Evolutionary conservation across 495 filamentous ascomycete species (phyloP), one percentile per base, ranked within the genome.

Genomic region (Aspergillus diversus): DNA sequence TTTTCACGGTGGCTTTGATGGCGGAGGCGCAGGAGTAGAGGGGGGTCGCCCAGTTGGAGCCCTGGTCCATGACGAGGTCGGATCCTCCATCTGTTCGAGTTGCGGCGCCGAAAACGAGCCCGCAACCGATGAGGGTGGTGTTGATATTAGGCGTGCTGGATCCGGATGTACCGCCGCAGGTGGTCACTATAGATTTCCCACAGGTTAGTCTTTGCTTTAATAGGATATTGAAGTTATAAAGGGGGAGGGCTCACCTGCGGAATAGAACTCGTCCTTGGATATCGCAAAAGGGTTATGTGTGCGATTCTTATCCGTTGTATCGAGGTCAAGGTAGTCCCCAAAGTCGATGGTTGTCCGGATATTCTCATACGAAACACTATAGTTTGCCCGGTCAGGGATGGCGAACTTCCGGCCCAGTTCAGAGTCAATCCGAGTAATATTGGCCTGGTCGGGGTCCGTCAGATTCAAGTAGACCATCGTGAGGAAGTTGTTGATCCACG

Each of bases 11-110:
- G 11, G 80, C 79, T 51, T 73, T 75, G 11, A 73, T 37, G 4
- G 74, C 66, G 3, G 69, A 72, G 13, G 75, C 77, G 64, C 81
- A 83, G 0, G 71, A 60, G 59, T 81, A 79, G 7, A 83, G 63
- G 0, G 79, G 75, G 1, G 65, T 63, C 4, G 69, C 69, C 80
- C 80, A 83, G 3, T 55, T 32, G 46, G 69, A 73, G 3, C 71
- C 73, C 17, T 32, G 56, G 8, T 81, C 75, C 17, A 73, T 72
- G 5, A 74, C 53, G 3, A 71, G 37, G 5, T 66, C 53, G 7
- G 59, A 57, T 11, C 68, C 69, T 5, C 62, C 69, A 52, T 77
- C 72, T 11, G 61, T 47, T 2, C 75, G 69, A 37, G 60, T 47
- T 0, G 80, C 66, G 7, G 71, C 74, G 6, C 78, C 77, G 21